phyloP scores from a whole-genome alignment of 2,329 filamentous ascomycete genomes.

The Cryphonectria nitschkei region DNA sequence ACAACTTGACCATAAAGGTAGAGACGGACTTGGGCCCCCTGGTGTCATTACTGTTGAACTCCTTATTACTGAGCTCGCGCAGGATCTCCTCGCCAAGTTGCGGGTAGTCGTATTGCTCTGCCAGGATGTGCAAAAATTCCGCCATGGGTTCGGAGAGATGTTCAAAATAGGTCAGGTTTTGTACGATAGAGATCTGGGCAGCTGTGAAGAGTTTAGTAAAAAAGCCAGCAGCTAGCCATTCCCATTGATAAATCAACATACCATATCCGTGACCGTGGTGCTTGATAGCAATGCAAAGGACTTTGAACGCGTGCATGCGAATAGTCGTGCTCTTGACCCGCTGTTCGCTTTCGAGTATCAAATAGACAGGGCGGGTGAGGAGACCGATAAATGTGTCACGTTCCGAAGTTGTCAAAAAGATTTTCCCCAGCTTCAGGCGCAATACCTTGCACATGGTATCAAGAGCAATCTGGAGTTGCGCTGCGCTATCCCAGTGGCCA shows the following conservation, averaged over 20 bases:
- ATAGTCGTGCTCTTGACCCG: conserved; percentile 87
- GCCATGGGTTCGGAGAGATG: conserved; percentile 99
- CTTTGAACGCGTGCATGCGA: conserved; percentile 96
- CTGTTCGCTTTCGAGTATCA: conserved; percentile 92
- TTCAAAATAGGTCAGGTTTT: conserved; percentile 97
- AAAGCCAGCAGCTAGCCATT: conserved; percentile 8
- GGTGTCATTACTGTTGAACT: conserved; percentile 96
- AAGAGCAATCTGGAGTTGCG: conserved; percentile 84
- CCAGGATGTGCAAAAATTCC: conserved; percentile 92
- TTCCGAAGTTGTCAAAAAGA: conserved; percentile 95
- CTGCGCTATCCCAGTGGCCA: conserved; percentile 83
- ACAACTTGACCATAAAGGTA: conserved; percentile 88
- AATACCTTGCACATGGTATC: conserved; percentile 96
- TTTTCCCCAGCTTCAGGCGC: conserved; percentile 86
- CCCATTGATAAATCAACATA: conserved; percentile 45
- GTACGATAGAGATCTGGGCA: conserved; percentile 96
- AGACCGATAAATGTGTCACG: conserved; percentile 92
- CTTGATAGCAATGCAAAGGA: conserved; percentile 94
- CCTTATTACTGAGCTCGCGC: conserved; percentile 93
- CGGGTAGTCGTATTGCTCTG: conserved; percentile 96
- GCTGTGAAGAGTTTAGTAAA: conserved; percentile 55
- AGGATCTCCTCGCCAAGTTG: conserved; percentile 93
- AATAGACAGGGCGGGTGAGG: conserved; percentile 89
- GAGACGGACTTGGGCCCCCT: conserved; percentile 96
- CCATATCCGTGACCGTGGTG: conserved; percentile 97